Conservation (phyloP, 306 rosid species). For the Neltuma alba region DNA sequence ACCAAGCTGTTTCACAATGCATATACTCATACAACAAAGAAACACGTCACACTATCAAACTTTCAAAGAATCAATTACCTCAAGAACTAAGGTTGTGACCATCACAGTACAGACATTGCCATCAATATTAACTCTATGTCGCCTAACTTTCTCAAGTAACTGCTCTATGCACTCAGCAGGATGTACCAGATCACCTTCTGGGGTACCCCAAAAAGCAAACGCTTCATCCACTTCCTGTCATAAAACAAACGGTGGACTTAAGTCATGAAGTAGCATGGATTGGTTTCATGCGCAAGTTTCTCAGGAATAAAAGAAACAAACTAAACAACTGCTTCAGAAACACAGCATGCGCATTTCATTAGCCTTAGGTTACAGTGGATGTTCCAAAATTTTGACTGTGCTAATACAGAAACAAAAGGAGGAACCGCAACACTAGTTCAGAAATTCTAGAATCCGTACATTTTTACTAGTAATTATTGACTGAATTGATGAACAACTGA, state of each 20-base stretch:
- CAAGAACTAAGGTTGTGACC: conserved; percentile 96
- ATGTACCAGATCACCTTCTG: conserved; percentile 93
- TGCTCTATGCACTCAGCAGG: conserved; percentile 99
- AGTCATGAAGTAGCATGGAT: conserved; percentile 2
- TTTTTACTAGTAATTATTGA: not conserved
- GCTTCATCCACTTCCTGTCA: conserved; percentile 85
- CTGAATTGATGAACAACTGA: conserved; percentile 12
- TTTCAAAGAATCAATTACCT: conserved; percentile 54
- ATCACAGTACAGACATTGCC: conserved; percentile 97
- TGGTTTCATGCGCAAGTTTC: conserved; percentile 15
- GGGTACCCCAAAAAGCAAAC: conserved; percentile 91
- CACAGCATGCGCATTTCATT: not conserved
- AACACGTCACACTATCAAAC: conserved; percentile 16
- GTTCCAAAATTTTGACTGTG: not conserved
- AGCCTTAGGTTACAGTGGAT: not conserved
- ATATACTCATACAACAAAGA: not conserved
- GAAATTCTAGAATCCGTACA: not conserved
- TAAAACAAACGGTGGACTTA: conserved; percentile 25
- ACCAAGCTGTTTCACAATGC: not conserved
- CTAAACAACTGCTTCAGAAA: conserved; percentile 13
- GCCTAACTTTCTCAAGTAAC: conserved; percentile 97
- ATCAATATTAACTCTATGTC: conserved; percentile 89
- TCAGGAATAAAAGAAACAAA: not conserved
- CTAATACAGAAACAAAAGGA: not conserved
- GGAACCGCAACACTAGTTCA: not conserved